Base-by-base conservation (phyloP, 2,329 filamentous ascomycete species). In the Monilinia aucupariae region DNA sequence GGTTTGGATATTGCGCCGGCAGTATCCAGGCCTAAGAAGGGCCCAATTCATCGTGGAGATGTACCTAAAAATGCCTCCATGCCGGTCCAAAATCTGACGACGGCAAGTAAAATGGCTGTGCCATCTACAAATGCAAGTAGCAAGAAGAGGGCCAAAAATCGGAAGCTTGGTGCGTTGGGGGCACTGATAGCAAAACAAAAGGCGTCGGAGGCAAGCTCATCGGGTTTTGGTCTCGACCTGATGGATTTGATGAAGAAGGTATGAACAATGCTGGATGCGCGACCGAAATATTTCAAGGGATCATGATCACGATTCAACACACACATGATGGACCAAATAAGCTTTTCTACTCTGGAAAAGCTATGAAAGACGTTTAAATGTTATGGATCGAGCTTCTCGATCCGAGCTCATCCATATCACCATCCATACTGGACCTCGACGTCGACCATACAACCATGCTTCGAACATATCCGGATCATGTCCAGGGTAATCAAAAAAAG, bases 91-190 rank as follows among this genome's bases (percentile, higher is more conserved):
- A 20, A 4, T 32, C 20, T 50, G 6, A 17, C 54, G n/a, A 41
- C 27, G 27, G 17, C 52, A 9, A 62, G 22, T 32, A 25, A 54
- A 74, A 65, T 69, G 64, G 74, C 73, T 48, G 52, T 68, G 45
- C 48, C 63, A 20, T 77, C 79, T 2, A 76, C 80, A 41, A 85
- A 83, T 71, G 80, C 82, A 9, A 84, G 76, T 74, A 87, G 83
- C 75, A 87, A 85, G 75, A 87, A 87, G 75, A 79, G 85, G 56
- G 83, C 85, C 39, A 88, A 85, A 75, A 82, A 77, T 65, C 79
- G 85, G 64, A 89, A 88, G 74, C 67, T 71, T 30, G 82, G 84
- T 41, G 85, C 84, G 1, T 76, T 90, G n/a, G 83, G 87, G 71
- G 85, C 85, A 58, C 73, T 89, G 48, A 76, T 89, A 77, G 70